Percentiles rank a stretch among this genome's conserved stretches.
Evolutionary conservation across 2,329 filamentous ascomycete genomes (phyloP).

Genomic region (Tolypocladium tropicale): DNA sequence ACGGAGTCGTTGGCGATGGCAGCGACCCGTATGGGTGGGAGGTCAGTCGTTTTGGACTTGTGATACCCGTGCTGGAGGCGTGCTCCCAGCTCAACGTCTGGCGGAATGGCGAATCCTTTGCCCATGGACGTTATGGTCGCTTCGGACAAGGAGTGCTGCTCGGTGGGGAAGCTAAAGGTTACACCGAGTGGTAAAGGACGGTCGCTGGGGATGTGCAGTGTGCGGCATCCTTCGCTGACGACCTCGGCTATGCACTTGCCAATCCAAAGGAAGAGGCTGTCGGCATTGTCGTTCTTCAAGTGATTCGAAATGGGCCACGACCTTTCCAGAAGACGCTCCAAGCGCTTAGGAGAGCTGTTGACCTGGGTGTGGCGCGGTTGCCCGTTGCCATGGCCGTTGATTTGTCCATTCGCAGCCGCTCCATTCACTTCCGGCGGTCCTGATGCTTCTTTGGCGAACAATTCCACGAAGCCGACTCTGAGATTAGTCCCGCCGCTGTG

Average conservation of each 20-base stretch:
- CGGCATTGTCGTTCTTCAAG: conserved; percentile 63
- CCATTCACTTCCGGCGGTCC: conserved; percentile 1
- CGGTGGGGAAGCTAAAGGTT: conserved; percentile 63
- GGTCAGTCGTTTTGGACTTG: conserved; percentile 28
- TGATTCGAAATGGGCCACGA: conserved; percentile 66
- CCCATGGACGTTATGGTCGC: conserved; percentile 60
- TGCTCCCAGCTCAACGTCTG: conserved; percentile 49
- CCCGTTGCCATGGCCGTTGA: not conserved
- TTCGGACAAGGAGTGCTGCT: conserved; percentile 50
- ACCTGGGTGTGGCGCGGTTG: conserved; percentile 1
- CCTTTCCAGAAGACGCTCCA: conserved; percentile 53
- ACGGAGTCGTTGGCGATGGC: conserved; percentile 78
- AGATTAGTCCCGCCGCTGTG: conserved; percentile 57
- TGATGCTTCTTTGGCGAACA: conserved; percentile 29
- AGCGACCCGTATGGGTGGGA: conserved; percentile 59
- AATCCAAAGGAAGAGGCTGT: conserved; percentile 73
- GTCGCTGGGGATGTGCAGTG: conserved; percentile 28
- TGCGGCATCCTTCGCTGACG: conserved; percentile 45
- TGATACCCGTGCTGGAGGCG: conserved; percentile 50
- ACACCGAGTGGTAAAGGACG: conserved; percentile 52
- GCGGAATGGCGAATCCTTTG: conserved; percentile 56
- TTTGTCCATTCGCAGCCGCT: conserved; percentile 3
- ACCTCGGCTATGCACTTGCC: conserved; percentile 67
- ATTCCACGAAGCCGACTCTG: conserved; percentile 56
- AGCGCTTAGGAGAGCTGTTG: conserved; percentile 19